These are phyloP conservation scores for Tolypocladium tropicale DNA, from an alignment of 2,329 filamentous ascomycete species.

Conservation along the genomic window DNA sequence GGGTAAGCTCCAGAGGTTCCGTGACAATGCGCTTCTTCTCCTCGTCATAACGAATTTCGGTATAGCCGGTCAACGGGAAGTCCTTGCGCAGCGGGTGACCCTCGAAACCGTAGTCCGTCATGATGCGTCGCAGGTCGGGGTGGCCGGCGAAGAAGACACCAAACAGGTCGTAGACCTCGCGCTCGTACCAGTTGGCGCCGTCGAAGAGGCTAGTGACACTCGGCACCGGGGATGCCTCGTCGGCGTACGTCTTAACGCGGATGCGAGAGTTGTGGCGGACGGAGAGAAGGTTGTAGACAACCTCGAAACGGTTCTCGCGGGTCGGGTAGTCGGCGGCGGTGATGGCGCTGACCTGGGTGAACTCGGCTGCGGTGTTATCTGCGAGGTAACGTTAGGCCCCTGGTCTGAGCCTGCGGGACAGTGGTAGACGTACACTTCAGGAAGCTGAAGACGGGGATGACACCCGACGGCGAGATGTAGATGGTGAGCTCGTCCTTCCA, in stretches of 20 bases:
- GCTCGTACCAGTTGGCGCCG: conserved; percentile 97
- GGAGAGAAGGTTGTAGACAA: conserved; percentile 95
- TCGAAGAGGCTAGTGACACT: conserved; percentile 81
- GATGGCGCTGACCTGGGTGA: conserved; percentile 84
- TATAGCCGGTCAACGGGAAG: conserved; percentile 96
- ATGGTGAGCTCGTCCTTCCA: conserved; percentile 99
- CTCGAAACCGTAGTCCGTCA: conserved; percentile 99
- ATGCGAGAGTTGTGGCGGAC: conserved; percentile 95
- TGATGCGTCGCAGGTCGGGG: conserved; percentile 91
- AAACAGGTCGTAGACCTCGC: conserved; percentile 95
- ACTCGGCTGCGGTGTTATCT: conserved; percentile 96
- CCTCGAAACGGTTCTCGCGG: conserved; percentile 88
- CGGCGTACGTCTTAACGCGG: conserved; percentile 96
- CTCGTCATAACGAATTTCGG: conserved; percentile 94
- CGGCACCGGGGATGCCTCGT: conserved; percentile 88
- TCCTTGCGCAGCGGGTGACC: conserved; percentile 96
- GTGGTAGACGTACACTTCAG: conserved; percentile 55
- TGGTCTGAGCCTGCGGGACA: neutral
- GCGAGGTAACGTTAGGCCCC: neutral
- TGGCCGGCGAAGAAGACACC: conserved; percentile 95
- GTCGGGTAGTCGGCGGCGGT: conserved; percentile 95
- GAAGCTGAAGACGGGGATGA: conserved; percentile 88
- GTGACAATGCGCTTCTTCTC: conserved; percentile 99
- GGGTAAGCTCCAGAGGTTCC: conserved; percentile 92
- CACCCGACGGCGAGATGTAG: conserved; percentile 78